Evolutionary conservation across 768 basidiomycete genomes (phyloP).

Genomic region (Pleurotus djamor): DNA sequence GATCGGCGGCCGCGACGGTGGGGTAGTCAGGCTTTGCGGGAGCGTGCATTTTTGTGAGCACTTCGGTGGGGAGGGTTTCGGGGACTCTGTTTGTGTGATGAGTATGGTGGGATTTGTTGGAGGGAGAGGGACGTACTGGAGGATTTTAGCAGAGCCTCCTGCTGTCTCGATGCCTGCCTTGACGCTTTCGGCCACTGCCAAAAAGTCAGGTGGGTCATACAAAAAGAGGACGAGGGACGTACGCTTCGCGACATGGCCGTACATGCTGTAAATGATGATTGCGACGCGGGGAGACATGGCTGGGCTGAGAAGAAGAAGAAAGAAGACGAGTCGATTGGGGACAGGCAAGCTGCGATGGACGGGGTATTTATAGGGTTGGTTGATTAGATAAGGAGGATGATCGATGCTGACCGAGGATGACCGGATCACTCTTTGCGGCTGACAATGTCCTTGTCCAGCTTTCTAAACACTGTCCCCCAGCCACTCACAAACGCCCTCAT

Average conservation of each 20-base stretch:
- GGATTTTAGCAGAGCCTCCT: conserved; percentile 51
- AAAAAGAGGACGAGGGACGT: background rate
- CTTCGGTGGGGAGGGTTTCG: conserved; percentile 74
- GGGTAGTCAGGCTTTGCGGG: conserved; percentile 74
- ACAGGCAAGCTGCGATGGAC: background rate
- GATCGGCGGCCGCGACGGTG: conserved; percentile 48
- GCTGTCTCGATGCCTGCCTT: conserved; percentile 44
- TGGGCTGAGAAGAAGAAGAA: background rate
- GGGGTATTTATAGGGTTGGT: background rate
- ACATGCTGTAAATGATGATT: conserved; percentile 73
- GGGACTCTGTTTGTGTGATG: conserved; percentile 45
- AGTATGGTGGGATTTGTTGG: background rate
- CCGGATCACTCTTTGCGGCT: conserved; percentile 6
- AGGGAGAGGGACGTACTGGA: conserved; percentile 40
- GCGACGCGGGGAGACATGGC: conserved; percentile 49
- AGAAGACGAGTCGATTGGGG: background rate
- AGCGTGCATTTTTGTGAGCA: conserved; percentile 69
- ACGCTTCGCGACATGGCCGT: conserved; percentile 73
- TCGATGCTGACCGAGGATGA: background rate
- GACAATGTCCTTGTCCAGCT: conserved; percentile 31
- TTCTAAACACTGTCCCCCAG: conserved; percentile 59
- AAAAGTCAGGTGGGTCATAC: conserved; percentile 5
- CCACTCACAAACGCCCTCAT: conserved; percentile 62
- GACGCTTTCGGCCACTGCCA: conserved; percentile 58
- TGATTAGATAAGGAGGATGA: background rate